phyloP scores from a whole-genome alignment of 306 rosid species.

The Abrus pulchellus region DNA sequence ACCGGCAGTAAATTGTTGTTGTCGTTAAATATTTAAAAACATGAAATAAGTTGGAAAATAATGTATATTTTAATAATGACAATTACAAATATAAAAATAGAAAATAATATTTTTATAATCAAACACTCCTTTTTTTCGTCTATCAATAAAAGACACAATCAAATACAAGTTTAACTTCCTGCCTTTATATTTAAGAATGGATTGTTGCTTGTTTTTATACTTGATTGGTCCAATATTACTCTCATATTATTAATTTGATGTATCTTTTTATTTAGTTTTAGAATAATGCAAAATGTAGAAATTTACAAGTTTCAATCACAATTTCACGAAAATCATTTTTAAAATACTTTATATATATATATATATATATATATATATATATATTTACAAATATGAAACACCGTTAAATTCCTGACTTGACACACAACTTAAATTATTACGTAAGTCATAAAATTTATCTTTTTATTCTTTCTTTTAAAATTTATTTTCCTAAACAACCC shows the following conservation, averaged over 20 bases:
- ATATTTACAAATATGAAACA: no score
- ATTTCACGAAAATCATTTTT: not conserved
- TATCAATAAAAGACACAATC: not conserved
- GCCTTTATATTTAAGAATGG: not conserved
- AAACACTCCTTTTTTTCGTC: not conserved
- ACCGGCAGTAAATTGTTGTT: not conserved
- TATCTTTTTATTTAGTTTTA: not conserved
- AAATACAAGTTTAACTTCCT: not conserved
- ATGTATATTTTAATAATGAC: no score
- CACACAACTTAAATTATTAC: not conserved
- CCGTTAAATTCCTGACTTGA: not conserved
- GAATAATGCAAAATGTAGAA: not conserved
- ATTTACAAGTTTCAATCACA: not conserved
- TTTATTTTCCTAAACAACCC: no score
- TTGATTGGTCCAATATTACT: not conserved
- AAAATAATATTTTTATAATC: not conserved
- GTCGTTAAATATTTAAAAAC: not conserved
- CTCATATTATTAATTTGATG: not conserved
- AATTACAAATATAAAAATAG: not conserved
- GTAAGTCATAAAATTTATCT: not conserved
- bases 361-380: no score
- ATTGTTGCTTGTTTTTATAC: not conserved
- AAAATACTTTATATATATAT: no score
- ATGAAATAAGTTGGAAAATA: not conserved
- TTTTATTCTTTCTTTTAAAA: no score